Evolutionary conservation across 331 rosid genomes (phyloP).

Genomic region (Telfairia occidentalis): DNA sequence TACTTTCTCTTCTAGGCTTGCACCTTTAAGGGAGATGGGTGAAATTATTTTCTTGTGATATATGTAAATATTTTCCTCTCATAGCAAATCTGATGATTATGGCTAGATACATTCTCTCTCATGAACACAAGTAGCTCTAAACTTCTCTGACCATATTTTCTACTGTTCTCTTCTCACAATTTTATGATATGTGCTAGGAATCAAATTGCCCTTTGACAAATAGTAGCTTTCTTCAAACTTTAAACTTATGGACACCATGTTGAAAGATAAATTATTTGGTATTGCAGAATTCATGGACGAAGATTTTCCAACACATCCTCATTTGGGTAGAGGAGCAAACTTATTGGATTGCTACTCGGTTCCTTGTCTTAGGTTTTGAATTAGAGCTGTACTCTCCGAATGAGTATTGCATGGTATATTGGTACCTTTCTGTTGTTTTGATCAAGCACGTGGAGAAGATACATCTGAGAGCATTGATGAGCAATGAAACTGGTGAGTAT

Average conservation of each 20-base stretch:
- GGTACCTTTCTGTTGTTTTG: constrained; percentile 69
- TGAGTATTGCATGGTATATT: constrained; percentile 95
- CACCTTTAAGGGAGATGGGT: background rate
- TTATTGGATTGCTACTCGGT: constrained; percentile 86
- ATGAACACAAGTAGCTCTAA: background rate
- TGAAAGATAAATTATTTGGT: constrained; percentile 15
- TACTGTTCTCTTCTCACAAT: background rate
- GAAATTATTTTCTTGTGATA: background rate
- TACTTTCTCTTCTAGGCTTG: background rate
- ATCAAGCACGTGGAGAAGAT: constrained; percentile 73
- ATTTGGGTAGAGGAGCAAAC: constrained; percentile 92
- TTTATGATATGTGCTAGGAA: background rate
- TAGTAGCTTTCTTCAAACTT: background rate
- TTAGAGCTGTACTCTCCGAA: constrained; percentile 75
- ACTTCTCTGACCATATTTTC: background rate
- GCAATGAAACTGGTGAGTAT: constrained; percentile 45
- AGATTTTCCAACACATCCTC: constrained; percentile 70
- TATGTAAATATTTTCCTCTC: too few species aligned
- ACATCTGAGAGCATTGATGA: constrained; percentile 42
- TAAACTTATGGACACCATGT: background rate
- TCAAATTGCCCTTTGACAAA: background rate
- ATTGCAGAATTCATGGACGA: constrained; percentile 57
- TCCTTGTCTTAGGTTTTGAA: constrained; percentile 85
- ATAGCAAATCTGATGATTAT: too few species aligned
- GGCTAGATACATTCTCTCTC: background rate